phyloP scores from a whole-genome alignment of 2,329 filamentous ascomycete genomes.

The Aspergillus neoniger region DNA sequence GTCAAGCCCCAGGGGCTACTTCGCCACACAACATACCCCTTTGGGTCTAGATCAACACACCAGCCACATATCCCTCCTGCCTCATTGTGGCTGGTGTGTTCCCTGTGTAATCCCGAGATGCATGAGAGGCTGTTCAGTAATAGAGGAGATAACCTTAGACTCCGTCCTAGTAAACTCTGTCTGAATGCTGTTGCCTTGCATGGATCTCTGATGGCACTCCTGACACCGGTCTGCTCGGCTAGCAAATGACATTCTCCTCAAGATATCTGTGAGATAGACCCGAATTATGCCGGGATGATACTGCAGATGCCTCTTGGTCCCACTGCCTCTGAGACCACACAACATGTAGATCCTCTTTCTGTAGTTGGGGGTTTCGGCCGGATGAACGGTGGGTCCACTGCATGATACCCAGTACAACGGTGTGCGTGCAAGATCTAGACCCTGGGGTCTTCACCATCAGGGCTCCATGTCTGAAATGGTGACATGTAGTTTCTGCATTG shows the following conservation, averaged over 20 bases:
- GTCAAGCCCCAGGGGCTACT: neutral
- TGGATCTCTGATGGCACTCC: neutral
- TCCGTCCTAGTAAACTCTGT: neutral
- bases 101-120: neutral
- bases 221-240: neutral
- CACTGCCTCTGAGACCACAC: neutral
- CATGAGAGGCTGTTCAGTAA: neutral
- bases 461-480: neutral
- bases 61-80: slow-evolving; percentile 5
- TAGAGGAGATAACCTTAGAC: neutral
- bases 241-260: no score
- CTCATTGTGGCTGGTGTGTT: slow-evolving; percentile 5
- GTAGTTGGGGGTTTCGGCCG: neutral
- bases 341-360: neutral
- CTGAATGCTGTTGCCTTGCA: neutral
- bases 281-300: neutral
- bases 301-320: neutral
- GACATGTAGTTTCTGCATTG: neutral
- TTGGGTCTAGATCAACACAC: neutral
- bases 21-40: slow-evolving; percentile 9
- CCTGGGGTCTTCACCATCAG: neutral
- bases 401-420: neutral
- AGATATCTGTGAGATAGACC: neutral
- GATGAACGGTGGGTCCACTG: neutral
- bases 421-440: neutral